Evolutionary conservation across 2,329 filamentous ascomycete species (phyloP).

Genomic region (Epichloe aotearoae): DNA sequence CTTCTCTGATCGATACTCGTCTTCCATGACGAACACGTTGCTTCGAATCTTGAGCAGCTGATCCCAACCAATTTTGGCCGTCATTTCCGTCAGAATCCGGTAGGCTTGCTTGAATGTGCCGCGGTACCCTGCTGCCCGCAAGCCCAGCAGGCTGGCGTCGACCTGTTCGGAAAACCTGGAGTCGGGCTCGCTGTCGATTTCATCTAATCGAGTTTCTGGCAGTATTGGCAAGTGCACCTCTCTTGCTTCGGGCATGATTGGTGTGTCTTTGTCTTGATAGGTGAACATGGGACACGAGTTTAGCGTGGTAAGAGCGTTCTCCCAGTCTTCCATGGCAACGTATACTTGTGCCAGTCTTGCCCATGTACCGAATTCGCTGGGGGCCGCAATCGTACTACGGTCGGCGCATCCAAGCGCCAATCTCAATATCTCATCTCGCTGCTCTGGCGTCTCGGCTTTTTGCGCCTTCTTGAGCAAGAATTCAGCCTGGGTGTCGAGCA

Average conservation of each 20-base stretch:
- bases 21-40: constrained; percentile 98
- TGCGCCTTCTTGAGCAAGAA: constrained; percentile 79
- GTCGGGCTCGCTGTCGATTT: constrained; percentile 86
- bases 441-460: constrained; percentile 37
- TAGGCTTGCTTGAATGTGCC: constrained; percentile 96
- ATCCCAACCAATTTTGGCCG: constrained; percentile 94
- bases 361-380: constrained; percentile 96
- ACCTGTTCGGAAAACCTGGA: constrained; percentile 73
- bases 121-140: constrained; percentile 81
- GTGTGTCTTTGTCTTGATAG: constrained; percentile 95
- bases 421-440: constrained; percentile 55
- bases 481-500: constrained; percentile 86
- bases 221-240: constrained; percentile 79
- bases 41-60: constrained; percentile 88
- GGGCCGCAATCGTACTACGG: constrained; percentile 84
- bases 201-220: constrained; percentile 79
- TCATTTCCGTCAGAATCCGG: constrained; percentile 86
- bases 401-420: constrained; percentile 90
- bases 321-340: constrained; percentile 89
- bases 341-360: constrained; percentile 88
- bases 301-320: constrained; percentile 82
- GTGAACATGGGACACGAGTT: constrained; percentile 99
- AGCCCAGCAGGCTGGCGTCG: constrained; percentile 70
- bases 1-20: constrained; percentile 89
- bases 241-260: constrained; percentile 83